Conservation (phyloP, 805 yeast genomes). For the Metahyphopichia silvanorum region DNA sequence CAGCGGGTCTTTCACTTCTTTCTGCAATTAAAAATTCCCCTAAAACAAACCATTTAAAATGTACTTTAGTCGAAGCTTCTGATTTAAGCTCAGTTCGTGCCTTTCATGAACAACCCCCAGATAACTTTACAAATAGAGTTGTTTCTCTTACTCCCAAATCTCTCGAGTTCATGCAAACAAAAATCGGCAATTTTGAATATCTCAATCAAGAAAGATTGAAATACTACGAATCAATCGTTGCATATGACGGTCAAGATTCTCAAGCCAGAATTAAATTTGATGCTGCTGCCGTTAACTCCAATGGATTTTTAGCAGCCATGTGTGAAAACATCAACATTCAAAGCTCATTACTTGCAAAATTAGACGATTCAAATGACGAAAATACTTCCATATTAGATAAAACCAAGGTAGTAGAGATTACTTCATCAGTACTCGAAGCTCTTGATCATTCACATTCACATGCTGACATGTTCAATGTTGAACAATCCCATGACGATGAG, state of each 20-base stretch:
- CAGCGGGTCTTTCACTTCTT: constrained; percentile 88
- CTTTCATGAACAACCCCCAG: constrained; percentile 46
- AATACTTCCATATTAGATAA: constrained; percentile 51
- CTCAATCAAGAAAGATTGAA: constrained; percentile 69
- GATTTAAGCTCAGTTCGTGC: constrained; percentile 49
- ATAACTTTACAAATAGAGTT: constrained; percentile 70
- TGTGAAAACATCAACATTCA: constrained; percentile 85
- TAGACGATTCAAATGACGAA: constrained; percentile 21
- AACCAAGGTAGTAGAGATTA: constrained; percentile 62
- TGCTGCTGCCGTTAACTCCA: constrained; percentile 40
- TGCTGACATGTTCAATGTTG: constrained; percentile 14
- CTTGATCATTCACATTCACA: constrained; percentile 8
- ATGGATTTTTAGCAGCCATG: constrained; percentile 65
- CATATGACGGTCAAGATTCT: constrained; percentile 75
- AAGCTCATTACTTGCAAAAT: constrained; percentile 57
- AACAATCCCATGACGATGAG: constrained; percentile 18
- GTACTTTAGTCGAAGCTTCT: constrained; percentile 74
- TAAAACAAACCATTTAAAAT: constrained; percentile 52
- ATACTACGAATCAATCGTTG: constrained; percentile 75
- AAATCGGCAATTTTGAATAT: constrained; percentile 74
- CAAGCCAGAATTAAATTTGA: constrained; percentile 72
- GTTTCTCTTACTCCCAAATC: constrained; percentile 84
- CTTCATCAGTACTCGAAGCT: constrained; percentile 9
- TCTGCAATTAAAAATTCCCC: constrained; percentile 75
- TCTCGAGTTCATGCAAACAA: constrained; percentile 53